A percentile compares a stretch with the other conserved stretches of the same genome.
phyloP scores from a whole-genome alignment of 148 eudicot genomes.

The Cornus suecica region DNA sequence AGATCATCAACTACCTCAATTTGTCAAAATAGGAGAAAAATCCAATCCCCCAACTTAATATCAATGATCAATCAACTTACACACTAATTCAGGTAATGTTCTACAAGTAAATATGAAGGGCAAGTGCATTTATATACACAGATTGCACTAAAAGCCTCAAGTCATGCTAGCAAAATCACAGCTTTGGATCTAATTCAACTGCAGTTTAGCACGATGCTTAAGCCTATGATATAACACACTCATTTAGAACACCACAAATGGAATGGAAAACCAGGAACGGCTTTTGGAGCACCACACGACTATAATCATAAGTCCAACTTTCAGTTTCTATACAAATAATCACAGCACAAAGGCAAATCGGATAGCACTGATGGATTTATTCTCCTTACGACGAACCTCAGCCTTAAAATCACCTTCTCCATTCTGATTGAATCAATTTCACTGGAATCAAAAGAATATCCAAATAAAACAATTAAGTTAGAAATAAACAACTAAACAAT shows the following conservation, averaged over 20 bases:
- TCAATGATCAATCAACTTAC: neutral
- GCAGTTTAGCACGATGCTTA: neutral
- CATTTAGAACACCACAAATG: neutral
- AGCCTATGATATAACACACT: neutral
- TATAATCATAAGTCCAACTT: neutral
- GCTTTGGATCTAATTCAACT: neutral
- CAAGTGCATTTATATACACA: neutral
- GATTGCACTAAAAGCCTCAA: neutral
- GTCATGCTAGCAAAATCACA: neutral
- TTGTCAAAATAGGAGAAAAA: neutral
- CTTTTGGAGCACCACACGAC: conserved; percentile 8
- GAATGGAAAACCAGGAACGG: neutral
- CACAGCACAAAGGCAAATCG: neutral
- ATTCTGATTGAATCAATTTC: conserved; percentile 35
- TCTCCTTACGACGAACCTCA: neutral
- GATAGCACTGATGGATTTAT: neutral
- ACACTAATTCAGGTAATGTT: neutral
- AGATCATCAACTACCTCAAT: too few species aligned
- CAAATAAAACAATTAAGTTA: neutral
- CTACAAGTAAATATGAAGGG: neutral
- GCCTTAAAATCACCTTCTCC: conserved; percentile 38
- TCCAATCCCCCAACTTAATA: neutral
- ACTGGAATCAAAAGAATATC: conserved; percentile 25
- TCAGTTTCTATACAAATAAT: neutral
- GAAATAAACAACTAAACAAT: neutral